Conservation (phyloP, 2,329 filamentous ascomycete genomes). For the Niveomyces coronatus region DNA sequence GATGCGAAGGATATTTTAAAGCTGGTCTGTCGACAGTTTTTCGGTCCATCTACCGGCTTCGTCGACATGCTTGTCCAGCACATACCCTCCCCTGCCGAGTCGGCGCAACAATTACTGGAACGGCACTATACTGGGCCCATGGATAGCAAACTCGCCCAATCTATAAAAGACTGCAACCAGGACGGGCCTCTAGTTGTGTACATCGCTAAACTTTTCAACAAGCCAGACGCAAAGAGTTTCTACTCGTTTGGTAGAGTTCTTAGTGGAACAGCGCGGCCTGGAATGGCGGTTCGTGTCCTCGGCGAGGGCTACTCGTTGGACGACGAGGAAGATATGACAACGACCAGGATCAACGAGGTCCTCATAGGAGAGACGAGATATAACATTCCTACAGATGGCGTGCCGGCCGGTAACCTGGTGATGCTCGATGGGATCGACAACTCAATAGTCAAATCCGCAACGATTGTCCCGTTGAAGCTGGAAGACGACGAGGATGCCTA, state of each 20-base stretch:
- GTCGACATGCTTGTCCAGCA: constrained; percentile 93
- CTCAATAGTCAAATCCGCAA: constrained; percentile 95
- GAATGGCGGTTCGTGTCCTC: constrained; percentile 76
- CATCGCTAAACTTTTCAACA: constrained; percentile 87
- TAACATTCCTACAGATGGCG: constrained; percentile 80
- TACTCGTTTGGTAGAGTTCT: constrained; percentile 83
- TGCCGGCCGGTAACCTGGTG: constrained; percentile 89
- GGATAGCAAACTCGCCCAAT: constrained; percentile 67
- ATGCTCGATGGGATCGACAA: constrained; percentile 91
- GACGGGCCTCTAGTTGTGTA: constrained; percentile 89
- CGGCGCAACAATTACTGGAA: constrained; percentile 65
- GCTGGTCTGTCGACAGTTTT: constrained; percentile 89
- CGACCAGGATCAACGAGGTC: constrained; percentile 72
- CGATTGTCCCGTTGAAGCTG: constrained; percentile 69
- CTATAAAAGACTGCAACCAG: constrained; percentile 75
- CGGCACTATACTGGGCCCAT: constrained; percentile 86
- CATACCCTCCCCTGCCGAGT: constrained; percentile 75
- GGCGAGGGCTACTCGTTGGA: constrained; percentile 94
- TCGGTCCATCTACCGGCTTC: constrained; percentile 79
- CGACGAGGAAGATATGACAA: constrained; percentile 94
- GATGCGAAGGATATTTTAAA: constrained; percentile 85
- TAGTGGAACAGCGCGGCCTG: constrained; percentile 79
- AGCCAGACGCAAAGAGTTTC: constrained; percentile 82
- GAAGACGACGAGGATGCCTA: constrained; percentile 86
- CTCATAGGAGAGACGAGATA: constrained; percentile 91